Evolutionary conservation across 208 protist species (phyloP).

Genomic region (Kentomonas sorsogonicus): DNA sequence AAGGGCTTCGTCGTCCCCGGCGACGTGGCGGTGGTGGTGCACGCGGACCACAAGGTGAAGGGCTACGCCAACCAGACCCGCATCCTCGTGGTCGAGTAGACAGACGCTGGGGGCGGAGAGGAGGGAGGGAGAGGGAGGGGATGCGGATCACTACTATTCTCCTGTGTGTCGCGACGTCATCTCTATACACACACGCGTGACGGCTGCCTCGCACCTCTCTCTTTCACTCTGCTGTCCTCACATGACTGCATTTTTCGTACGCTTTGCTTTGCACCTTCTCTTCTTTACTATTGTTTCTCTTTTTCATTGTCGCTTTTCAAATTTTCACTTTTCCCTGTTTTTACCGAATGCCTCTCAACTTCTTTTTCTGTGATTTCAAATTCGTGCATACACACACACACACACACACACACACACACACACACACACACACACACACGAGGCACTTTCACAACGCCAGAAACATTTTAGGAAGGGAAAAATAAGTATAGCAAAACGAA

Average conservation of each 20-base stretch:
- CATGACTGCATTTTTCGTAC: background rate
- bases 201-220: background rate
- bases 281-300: slow-evolving; percentile 7
- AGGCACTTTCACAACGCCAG: slow-evolving; percentile 1
- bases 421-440: too few species aligned
- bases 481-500: too few species aligned
- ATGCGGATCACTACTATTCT: slow-evolving; percentile 9
- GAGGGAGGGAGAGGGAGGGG: too few species aligned
- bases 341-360: slow-evolving; percentile 8
- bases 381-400: too few species aligned
- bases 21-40: slow-evolving; percentile 70
- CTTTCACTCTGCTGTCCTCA: slow-evolving; percentile 8
- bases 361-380: too few species aligned
- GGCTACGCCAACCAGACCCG: slow-evolving; percentile 87
- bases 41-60: slow-evolving; percentile 82
- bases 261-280: too few species aligned
- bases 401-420: too few species aligned
- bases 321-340: slow-evolving; percentile 11
- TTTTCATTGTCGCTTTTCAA: slow-evolving; percentile 4
- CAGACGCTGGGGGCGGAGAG: too few species aligned
- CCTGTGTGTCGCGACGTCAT: background rate
- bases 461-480: too few species aligned
- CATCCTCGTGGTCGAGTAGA: slow-evolving; percentile 51
- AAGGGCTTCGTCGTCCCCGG: slow-evolving; percentile 43
- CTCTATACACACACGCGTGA: slow-evolving; percentile 4